Percentiles rank a stretch among this genome's conserved stretches.
These are phyloP conservation scores for Phascolomyces articulosus DNA, from an alignment of 371 early-diverging fungal species.

Conservation along the genomic window DNA sequence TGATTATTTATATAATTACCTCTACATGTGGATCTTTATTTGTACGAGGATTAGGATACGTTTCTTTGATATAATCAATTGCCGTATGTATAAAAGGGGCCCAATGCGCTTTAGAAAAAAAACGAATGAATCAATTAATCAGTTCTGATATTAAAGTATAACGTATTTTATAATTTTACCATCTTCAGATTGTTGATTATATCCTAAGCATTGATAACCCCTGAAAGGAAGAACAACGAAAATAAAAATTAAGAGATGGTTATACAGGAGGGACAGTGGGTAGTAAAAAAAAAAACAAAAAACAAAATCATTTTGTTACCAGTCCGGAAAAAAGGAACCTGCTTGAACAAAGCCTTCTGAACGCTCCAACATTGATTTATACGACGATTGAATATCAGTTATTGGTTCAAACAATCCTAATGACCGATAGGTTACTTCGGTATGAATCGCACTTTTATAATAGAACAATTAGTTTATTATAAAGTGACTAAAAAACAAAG, in stretches of 20 bases:
- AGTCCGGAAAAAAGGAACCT: slow-evolving; percentile 88
- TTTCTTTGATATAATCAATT: slow-evolving; percentile 58
- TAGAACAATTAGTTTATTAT: not conserved
- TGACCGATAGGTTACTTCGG: slow-evolving; percentile 47
- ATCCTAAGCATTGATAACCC: slow-evolving; percentile 63
- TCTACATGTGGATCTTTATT: slow-evolving; percentile 27
- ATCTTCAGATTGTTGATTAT: slow-evolving; percentile 53
- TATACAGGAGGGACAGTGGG: slow-evolving; percentile 17
- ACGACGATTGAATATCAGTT: slow-evolving; percentile 13
- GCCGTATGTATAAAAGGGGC: slow-evolving; percentile 76
- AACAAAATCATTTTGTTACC: slow-evolving; percentile 66
- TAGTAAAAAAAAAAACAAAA: slow-evolving; percentile 6
- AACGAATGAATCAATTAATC: not conserved
- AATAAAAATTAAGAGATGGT: not conserved
- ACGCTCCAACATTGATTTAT: slow-evolving; percentile 42
- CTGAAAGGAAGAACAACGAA: slow-evolving; percentile 13
- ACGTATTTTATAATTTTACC: slow-evolving; percentile 27
- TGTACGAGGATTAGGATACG: slow-evolving; percentile 24
- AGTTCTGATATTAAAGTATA: not conserved
- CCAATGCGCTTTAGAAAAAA: slow-evolving; percentile 74
- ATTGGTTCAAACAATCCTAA: slow-evolving; percentile 31
- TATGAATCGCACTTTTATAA: slow-evolving; percentile 42
- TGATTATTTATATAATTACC: no score
- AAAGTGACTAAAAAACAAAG: not conserved
- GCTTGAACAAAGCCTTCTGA: slow-evolving; percentile 68